Percentiles rank a stretch among this genome's conserved stretches.
Evolutionary conservation across 1,284 basidiomycete genomes (phyloP).

Genomic region (Tilletia caries): DNA sequence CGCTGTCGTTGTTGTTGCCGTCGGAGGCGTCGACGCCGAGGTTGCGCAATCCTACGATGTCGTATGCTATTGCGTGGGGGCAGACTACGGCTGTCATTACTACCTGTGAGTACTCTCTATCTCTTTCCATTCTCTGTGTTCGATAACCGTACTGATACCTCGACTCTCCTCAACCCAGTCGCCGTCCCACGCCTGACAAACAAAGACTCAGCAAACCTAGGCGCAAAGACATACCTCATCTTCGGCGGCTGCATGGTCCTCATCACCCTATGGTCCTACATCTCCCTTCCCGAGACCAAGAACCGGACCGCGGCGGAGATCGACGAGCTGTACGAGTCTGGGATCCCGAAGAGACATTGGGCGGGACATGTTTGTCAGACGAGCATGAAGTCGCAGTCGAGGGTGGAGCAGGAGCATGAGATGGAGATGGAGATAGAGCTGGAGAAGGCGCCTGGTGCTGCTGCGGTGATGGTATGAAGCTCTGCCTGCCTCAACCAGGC

Average conservation of each 20-base stretch:
- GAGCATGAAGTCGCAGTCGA: not conserved
- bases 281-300: constrained; percentile 37
- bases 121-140: not conserved
- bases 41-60: constrained; percentile 40
- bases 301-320: constrained; percentile 40
- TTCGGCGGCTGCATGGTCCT: constrained; percentile 39
- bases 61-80: constrained; percentile 41
- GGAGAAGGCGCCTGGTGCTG: not conserved
- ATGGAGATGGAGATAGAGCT: not conserved
- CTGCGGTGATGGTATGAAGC: not conserved
- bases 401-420: not conserved
- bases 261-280: constrained; percentile 31
- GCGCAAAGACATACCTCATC: constrained; percentile 43
- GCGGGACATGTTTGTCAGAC: constrained; percentile 23
- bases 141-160: not conserved
- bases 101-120: constrained; percentile 19
- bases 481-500: no score
- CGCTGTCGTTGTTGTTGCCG: constrained; percentile 41
- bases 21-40: constrained; percentile 39
- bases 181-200: constrained; percentile 37
- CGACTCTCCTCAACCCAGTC: constrained; percentile 13
- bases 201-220: constrained; percentile 32
- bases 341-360: constrained; percentile 34
- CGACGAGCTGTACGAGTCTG: constrained; percentile 38
- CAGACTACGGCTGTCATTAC: constrained; percentile 41